Conservation (phyloP, 495 filamentous ascomycete genomes). For the Pseudoneurospora amorphoporcata region DNA sequence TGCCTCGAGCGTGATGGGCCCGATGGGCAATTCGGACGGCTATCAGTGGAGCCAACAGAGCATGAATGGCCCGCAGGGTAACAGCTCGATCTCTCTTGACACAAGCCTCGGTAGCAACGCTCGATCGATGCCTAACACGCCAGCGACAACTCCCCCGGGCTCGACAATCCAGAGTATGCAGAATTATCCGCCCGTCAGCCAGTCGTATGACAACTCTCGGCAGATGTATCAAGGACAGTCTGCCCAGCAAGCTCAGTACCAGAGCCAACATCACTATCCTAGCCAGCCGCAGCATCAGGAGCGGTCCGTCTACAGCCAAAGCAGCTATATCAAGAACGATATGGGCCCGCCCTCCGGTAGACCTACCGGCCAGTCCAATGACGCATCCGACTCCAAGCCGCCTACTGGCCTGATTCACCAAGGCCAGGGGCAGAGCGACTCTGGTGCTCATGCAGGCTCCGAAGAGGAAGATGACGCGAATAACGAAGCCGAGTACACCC, state of each 20-base stretch:
- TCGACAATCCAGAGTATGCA: constrained; percentile 67
- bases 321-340: constrained; percentile 74
- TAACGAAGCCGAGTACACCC: constrained; percentile 71
- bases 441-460: constrained; percentile 43
- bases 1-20: constrained; percentile 74
- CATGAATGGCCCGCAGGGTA: constrained; percentile 54
- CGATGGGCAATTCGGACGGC: constrained; percentile 60
- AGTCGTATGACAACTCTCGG: constrained; percentile 68
- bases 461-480: constrained; percentile 72
- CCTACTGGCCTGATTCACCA: constrained; percentile 51
- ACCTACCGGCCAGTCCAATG: constrained; percentile 42
- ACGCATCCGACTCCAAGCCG: constrained; percentile 59
- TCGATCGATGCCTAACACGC: constrained; percentile 87
- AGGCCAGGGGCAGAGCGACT: constrained; percentile 43
- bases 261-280: constrained; percentile 25
- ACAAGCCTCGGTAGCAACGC: constrained; percentile 68
- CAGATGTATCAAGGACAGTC: constrained; percentile 73
- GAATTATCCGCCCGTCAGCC: constrained; percentile 55
- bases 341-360: constrained; percentile 80
- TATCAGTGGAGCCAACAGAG: constrained; percentile 65
- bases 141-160: constrained; percentile 83
- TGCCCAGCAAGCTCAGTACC: constrained; percentile 58
- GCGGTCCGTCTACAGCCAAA: constrained; percentile 59
- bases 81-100: constrained; percentile 76
- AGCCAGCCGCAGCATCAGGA: constrained; percentile 51